Evolutionary conservation across 2,329 filamentous ascomycete species (phyloP).

Genomic region (Westerdykella aurantiaca): DNA sequence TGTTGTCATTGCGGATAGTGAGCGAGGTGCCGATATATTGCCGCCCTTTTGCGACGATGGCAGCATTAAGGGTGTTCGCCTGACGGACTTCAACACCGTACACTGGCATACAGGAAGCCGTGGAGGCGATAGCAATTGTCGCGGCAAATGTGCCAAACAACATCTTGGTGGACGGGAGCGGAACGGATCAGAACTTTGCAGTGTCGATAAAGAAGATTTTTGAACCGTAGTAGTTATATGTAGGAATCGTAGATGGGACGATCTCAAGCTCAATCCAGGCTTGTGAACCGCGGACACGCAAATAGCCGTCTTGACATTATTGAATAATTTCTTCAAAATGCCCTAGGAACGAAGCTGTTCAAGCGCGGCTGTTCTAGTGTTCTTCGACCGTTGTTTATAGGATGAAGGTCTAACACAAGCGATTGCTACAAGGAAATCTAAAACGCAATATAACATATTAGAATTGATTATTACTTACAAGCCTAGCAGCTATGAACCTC

Average conservation of each 20-base stretch:
- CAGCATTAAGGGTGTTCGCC: slow-evolving; percentile 17
- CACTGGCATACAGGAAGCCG: slow-evolving; percentile 11
- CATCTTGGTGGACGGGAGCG: slow-evolving; percentile 8
- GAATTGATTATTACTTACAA: neutral
- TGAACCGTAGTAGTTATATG: too few species aligned
- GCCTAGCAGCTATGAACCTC: neutral
- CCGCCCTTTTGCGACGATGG: slow-evolving; percentile 21
- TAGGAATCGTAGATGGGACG: neutral
- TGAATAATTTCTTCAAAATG: neutral
- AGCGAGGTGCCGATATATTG: slow-evolving; percentile 34
- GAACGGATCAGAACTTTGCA: too few species aligned
- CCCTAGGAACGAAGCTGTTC: neutral
- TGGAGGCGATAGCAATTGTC: slow-evolving; percentile 16
- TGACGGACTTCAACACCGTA: slow-evolving; percentile 13
- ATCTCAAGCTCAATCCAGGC: neutral
- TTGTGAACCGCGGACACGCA: neutral
- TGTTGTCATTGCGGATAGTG: slow-evolving; percentile 31
- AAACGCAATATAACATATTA: neutral
- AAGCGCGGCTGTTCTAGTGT: neutral
- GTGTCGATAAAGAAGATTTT: too few species aligned
- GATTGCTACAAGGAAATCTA: neutral
- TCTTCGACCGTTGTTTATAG: neutral
- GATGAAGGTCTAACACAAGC: neutral
- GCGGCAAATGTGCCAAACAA: slow-evolving; percentile 14
- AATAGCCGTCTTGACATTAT: neutral